These are phyloP conservation scores for Metschnikowia colocasiae DNA, from an alignment of 805 yeast species.

Conservation along the genomic window DNA sequence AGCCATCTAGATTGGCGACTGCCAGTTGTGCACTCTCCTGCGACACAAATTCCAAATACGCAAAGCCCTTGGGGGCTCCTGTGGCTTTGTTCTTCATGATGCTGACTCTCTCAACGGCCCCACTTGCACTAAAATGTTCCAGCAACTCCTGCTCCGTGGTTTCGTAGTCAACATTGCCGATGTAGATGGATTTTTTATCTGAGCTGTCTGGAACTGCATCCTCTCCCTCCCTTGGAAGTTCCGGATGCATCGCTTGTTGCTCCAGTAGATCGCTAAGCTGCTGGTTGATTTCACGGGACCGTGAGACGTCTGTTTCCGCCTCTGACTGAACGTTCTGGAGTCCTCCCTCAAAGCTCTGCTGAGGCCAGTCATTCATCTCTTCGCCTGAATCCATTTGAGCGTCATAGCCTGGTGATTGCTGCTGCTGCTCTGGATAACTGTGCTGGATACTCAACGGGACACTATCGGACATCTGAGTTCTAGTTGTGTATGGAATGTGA, in stretches of 20 bases:
- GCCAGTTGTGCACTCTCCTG: slow-evolving; percentile 63
- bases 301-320: slow-evolving; percentile 47
- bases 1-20: slow-evolving; percentile 56
- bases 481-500: too few relatives aligned
- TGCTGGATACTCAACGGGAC: slow-evolving; percentile 18
- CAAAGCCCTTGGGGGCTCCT: slow-evolving; percentile 84
- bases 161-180: slow-evolving; percentile 81
- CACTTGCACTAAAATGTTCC: slow-evolving; percentile 64
- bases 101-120: slow-evolving; percentile 75
- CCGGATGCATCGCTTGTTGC: neutral
- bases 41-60: slow-evolving; percentile 79
- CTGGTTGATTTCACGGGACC: slow-evolving; percentile 56
- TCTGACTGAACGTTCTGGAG: neutral
- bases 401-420: neutral
- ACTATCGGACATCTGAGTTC: slow-evolving; percentile 29
- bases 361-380: neutral
- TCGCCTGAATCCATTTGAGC: slow-evolving; percentile 2
- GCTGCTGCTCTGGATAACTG: slow-evolving; percentile 4
- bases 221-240: neutral
- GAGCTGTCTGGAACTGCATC: slow-evolving; percentile 38
- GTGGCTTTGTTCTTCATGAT: slow-evolving; percentile 68
- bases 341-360: neutral
- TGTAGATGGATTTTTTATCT: slow-evolving; percentile 75
- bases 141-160: slow-evolving; percentile 78
- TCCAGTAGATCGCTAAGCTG: slow-evolving; percentile 14